Base-by-base conservation (phyloP, 768 basidiomycete species). In the Neoboletus brunneissimus region DNA sequence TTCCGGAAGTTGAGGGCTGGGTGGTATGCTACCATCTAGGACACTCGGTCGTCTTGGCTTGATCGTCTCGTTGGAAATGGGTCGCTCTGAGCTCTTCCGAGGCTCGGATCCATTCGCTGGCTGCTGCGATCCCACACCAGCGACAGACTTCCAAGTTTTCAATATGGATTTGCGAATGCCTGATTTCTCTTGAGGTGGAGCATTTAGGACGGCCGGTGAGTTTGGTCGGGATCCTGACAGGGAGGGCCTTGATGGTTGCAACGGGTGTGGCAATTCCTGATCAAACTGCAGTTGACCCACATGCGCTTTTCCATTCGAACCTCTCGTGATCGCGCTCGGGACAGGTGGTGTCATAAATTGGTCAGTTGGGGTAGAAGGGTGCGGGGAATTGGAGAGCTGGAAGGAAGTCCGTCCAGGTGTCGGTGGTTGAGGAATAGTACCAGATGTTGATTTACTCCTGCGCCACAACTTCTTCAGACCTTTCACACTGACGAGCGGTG, bases 381-480 rank as follows among this genome's bases (percentile, higher is more conserved):
- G 57, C 4, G 70, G 61, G n/a, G 69, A 65, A 49, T 57, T 45
- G 25, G 67, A 51, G 23, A 55, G 48, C 38, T 67, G 65, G 56
- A 68, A 67, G 4, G 77, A 77, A 44, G 77, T 66, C 27, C 75
- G 72, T 52, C 76, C 67, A 42, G 71, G 70, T 4, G 73, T 70
- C 3, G 72, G 68, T 48, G 70, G 72, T 56, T 74, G 75, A 22
- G 74, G 67, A 13, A 56, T 52, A 29, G 78, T 67, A 25, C 72
- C 66, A 29, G 78, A 74, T 16, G 67, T 64, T 46, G 63, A 61
- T 75, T 80, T 83, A 62, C 86, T 88, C 79, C 81, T 89, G 63
- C 88, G 82, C 90, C 91, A 93, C 22, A 93, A 67, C 58, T 82
- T 87, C 71, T 82, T 87, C 65, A 92, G 81, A 56, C 80, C 80